Conservation (phyloP, 345 rosid species). For the Citrus reticulata region DNA sequence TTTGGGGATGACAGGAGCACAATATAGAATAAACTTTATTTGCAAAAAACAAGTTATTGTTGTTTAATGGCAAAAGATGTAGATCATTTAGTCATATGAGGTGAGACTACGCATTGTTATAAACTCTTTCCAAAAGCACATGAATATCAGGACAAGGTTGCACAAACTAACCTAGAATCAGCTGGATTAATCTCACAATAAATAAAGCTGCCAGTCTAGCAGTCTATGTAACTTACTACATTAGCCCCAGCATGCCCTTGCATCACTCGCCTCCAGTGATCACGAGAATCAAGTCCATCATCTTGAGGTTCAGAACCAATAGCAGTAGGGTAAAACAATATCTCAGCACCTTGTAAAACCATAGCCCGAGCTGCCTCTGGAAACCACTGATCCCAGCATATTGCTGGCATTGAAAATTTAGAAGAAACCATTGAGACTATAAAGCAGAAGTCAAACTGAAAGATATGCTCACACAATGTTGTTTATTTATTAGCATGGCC, state of each 20-base stretch:
- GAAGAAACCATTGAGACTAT: not conserved
- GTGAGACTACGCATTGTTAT: not conserved
- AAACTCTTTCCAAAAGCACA: not conserved
- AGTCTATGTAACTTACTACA: conserved; percentile 47
- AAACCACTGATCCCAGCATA: conserved; percentile 98
- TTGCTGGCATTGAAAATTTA: conserved; percentile 42
- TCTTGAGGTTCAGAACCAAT: conserved; percentile 98
- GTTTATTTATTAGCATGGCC: not conserved
- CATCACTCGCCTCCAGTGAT: conserved; percentile 94
- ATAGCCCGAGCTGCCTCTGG: conserved; percentile 95
- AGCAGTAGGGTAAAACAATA: conserved; percentile 88
- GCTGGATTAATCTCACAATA: not conserved
- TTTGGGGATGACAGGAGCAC: not conserved
- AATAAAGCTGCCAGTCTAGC: not conserved
- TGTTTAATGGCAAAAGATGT: not conserved
- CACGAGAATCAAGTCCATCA: conserved; percentile 80
- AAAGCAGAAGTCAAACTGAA: not conserved
- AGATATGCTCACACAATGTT: not conserved
- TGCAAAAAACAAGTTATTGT: not conserved
- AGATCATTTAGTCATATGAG: conserved; percentile 1
- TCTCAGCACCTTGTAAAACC: conserved; percentile 86
- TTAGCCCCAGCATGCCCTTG: conserved; percentile 99
- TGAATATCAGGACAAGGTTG: not conserved
- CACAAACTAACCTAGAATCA: conserved; percentile 4
- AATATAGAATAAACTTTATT: not conserved